Conservation (phyloP, 2,329 filamentous ascomycete species). For the Epichloe gansuensis region DNA sequence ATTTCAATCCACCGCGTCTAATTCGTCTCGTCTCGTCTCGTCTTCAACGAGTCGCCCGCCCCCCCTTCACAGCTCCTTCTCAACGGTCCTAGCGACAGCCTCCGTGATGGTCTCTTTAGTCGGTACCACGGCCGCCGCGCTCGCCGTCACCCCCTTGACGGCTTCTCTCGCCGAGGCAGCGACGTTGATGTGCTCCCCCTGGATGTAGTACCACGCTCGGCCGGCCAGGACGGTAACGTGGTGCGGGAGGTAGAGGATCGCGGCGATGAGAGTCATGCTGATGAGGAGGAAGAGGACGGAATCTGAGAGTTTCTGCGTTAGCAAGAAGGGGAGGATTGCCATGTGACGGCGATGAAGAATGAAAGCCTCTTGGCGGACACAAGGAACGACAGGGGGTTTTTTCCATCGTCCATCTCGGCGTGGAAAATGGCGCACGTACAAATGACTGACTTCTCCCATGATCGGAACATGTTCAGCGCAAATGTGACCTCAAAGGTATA, state of each 20-base stretch:
- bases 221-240: constrained; percentile 72
- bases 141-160: constrained; percentile 19
- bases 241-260: constrained; percentile 84
- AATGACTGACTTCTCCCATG: constrained; percentile 92
- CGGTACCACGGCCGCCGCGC: constrained; percentile 14
- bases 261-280: constrained; percentile 74
- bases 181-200: constrained; percentile 56
- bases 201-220: constrained; percentile 90
- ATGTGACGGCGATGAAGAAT: not conserved
- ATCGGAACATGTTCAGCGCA: constrained; percentile 92
- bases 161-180: constrained; percentile 21
- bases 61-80: constrained; percentile 22
- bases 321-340: not conserved
- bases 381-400: too few species aligned
- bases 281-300: constrained; percentile 83
- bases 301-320: constrained; percentile 41
- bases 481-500: constrained; percentile 98
- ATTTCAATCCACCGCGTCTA: too few species aligned
- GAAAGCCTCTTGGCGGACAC: too few species aligned
- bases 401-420: too few species aligned
- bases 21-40: too few species aligned
- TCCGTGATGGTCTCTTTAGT: constrained; percentile 10
- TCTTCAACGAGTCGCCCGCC: too few species aligned
- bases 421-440: constrained; percentile 51
- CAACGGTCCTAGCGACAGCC: constrained; percentile 12